Conservation (phyloP, 2,329 filamentous ascomycete species). For the Cryphonectria parasitica region DNA sequence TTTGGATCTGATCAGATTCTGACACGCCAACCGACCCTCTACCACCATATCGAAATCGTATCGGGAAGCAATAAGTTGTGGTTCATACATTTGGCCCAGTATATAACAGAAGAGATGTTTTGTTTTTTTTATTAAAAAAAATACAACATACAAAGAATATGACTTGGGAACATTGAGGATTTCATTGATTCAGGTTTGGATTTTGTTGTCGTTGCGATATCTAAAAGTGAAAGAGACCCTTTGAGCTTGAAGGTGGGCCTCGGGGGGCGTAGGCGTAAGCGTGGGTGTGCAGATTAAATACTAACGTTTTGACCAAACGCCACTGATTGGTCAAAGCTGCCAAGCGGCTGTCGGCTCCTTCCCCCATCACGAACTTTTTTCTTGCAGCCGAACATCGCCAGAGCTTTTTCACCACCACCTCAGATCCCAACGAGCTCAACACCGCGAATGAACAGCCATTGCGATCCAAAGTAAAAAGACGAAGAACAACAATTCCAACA, state of each 20-base stretch:
- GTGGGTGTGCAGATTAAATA: not conserved
- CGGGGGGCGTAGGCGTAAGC: not conserved
- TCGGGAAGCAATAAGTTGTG: too few species aligned
- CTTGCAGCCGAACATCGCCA: not conserved
- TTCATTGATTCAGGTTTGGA: too few species aligned
- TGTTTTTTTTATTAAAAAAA: too few species aligned
- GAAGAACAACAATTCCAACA: not conserved
- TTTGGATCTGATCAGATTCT: not conserved
- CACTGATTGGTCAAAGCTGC: slow-evolving; percentile 24
- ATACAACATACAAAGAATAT: too few species aligned
- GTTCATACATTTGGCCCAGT: not conserved
- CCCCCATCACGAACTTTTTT: slow-evolving; percentile 27
- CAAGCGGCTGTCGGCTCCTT: not conserved
- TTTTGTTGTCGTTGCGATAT: too few species aligned
- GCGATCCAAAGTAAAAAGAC: slow-evolving; percentile 10
- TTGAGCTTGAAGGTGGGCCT: not conserved
- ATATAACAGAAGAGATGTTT: not conserved
- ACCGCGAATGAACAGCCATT: slow-evolving; percentile 15
- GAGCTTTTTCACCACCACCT: not conserved
- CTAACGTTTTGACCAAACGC: slow-evolving; percentile 1
- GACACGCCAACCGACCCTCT: not conserved
- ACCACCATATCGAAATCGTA: not conserved
- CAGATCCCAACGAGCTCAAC: slow-evolving; percentile 11
- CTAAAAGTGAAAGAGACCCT: not conserved
- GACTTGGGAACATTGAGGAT: too few species aligned